phyloP scores from a whole-genome alignment of 2,329 filamentous ascomycete species.

The Sclerotinia nivalis region DNA sequence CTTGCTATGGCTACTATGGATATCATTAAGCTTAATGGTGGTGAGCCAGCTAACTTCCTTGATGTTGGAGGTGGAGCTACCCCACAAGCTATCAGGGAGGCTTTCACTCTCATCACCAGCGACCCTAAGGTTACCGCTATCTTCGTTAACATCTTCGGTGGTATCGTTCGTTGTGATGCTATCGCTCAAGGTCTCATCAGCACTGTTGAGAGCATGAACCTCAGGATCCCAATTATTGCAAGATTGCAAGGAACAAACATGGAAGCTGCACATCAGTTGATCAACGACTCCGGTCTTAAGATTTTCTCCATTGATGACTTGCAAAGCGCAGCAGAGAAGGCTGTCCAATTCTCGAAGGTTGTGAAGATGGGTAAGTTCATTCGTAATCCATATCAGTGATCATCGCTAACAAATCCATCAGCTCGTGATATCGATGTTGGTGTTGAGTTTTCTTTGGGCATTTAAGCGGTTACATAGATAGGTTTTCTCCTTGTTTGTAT shows the following conservation, averaged over 20 bases:
- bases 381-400: constrained; percentile 23
- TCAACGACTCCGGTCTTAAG: constrained; percentile 98
- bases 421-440: constrained; percentile 96
- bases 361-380: constrained; percentile 85
- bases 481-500: constrained; percentile 37
- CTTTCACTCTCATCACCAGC: constrained; percentile 97
- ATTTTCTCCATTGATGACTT: constrained; percentile 99
- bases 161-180: constrained; percentile 96
- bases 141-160: constrained; percentile 99
- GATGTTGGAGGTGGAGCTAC: constrained; percentile 98
- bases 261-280: constrained; percentile 86
- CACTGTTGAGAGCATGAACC: constrained; percentile 91
- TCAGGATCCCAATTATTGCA: constrained; percentile 95
- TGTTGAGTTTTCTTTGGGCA: constrained; percentile 92
- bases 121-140: constrained; percentile 98
- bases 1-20: constrained; percentile 99
- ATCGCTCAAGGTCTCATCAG: constrained; percentile 96
- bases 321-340: constrained; percentile 95
- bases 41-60: constrained; percentile 95
- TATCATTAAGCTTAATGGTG: constrained; percentile 99
- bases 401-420: constrained; percentile 42
- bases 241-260: constrained; percentile 98
- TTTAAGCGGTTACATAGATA: constrained; percentile 53
- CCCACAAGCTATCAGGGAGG: constrained; percentile 92
- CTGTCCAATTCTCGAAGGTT: constrained; percentile 97